Conservation (phyloP, 1,284 basidiomycete genomes). For the Cystobasidiaceae sp. region DNA sequence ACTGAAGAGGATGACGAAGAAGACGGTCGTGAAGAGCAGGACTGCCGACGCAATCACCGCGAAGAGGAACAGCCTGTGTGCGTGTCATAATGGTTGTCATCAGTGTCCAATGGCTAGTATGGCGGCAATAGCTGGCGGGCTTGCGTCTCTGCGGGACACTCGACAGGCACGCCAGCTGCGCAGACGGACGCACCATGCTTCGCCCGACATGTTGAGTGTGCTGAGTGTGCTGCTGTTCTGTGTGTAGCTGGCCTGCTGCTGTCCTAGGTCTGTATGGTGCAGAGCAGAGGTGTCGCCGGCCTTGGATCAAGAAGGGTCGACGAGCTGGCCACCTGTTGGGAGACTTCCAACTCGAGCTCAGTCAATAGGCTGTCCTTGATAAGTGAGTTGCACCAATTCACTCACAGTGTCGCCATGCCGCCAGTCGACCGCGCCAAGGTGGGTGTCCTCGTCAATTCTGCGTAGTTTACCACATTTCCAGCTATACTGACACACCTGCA, state of each 20-base stretch:
- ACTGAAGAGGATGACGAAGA: slow-evolving; percentile 99
- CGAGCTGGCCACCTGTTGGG: background rate
- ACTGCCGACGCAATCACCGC: slow-evolving; percentile 87
- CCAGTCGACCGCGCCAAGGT: no score
- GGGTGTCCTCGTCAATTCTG: no score
- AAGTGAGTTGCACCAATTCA: background rate
- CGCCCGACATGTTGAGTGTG: slow-evolving; percentile 33
- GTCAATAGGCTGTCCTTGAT: background rate
- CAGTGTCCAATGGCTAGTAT: background rate
- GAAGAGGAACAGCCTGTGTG: slow-evolving; percentile 74
- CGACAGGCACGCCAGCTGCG: background rate
- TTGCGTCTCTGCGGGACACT: no score
- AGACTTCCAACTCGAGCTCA: background rate
- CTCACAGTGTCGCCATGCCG: no score
- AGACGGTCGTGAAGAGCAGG: slow-evolving; percentile 93
- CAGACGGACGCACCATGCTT: slow-evolving; percentile 32
- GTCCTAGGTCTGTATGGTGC: background rate
- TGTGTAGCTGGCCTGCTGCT: background rate
- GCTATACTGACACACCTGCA: background rate
- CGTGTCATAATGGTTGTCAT: background rate
- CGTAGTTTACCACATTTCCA: background rate
- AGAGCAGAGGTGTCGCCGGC: background rate
- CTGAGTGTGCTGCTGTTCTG: no score
- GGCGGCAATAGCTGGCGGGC: no score
- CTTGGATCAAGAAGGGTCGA: background rate